Percentiles rank a stretch among this genome's conserved stretches.
These are phyloP conservation scores for Scheffersomyces lignosus DNA, from an alignment of 805 yeast species.

Conservation along the genomic window DNA sequence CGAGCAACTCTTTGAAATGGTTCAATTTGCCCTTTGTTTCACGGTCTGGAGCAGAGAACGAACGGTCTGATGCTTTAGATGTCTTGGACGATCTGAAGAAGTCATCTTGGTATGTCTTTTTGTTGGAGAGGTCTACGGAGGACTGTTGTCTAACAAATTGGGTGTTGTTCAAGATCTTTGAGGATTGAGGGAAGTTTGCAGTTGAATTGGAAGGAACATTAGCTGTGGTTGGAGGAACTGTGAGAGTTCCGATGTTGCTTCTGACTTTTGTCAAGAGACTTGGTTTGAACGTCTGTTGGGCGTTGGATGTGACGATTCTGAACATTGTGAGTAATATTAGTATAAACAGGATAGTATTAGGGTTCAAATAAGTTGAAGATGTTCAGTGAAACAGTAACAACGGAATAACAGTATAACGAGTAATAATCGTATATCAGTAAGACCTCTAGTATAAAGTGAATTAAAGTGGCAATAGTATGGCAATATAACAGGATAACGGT, in stretches of 20 bases:
- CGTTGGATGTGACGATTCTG: constrained; percentile 37
- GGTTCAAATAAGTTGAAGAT: too few relatives aligned
- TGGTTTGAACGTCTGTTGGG: constrained; percentile 37
- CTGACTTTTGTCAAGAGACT: constrained; percentile 38
- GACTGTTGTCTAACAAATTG: background rate
- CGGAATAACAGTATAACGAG: too few relatives aligned
- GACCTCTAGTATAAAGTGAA: too few relatives aligned
- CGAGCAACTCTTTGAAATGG: constrained; percentile 31
- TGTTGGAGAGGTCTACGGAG: background rate
- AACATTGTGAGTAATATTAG: constrained; percentile 25
- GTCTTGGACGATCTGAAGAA: background rate
- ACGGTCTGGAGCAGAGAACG: constrained; percentile 9
- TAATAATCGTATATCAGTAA: too few relatives aligned
- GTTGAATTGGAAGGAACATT: background rate
- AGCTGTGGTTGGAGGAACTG: background rate
- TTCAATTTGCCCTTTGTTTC: constrained; percentile 20
- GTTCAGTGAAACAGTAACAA: too few relatives aligned
- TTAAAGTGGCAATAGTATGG: too few relatives aligned
- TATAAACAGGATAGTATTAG: too few relatives aligned
- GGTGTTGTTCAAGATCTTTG: too few relatives aligned
- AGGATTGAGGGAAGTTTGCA: too few relatives aligned
- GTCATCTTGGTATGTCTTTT: background rate
- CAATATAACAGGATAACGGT: too few relatives aligned
- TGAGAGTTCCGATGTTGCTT: constrained; percentile 14
- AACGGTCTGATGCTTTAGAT: constrained; percentile 9